phyloP scores from a whole-genome alignment of 2,329 filamentous ascomycete genomes.

The Venturia pyrina region DNA sequence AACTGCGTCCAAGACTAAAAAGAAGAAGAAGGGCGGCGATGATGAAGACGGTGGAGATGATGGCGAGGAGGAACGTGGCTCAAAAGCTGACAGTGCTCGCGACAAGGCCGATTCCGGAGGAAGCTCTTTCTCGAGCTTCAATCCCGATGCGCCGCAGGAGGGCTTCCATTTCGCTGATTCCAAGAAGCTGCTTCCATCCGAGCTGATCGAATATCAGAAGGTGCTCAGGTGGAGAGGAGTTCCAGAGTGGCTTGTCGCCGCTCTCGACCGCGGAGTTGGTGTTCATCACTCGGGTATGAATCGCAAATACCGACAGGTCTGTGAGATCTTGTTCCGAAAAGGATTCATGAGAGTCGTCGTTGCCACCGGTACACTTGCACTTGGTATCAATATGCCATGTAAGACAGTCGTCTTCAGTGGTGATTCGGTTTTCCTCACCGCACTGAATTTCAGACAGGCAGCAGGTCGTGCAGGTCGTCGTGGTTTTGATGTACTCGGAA shows the following conservation, averaged over 20 bases:
- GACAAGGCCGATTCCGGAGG: slow-evolving; percentile 35
- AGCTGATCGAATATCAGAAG: slow-evolving; percentile 46
- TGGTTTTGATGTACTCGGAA: slow-evolving; percentile 71
- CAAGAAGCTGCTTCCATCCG: slow-evolving; percentile 46
- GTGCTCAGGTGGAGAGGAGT: slow-evolving; percentile 44
- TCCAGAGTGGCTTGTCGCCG: slow-evolving; percentile 44
- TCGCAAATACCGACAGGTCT: slow-evolving; percentile 60
- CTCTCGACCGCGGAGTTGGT: slow-evolving; percentile 58
- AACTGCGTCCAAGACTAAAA: slow-evolving; percentile 27
- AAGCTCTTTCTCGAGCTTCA: slow-evolving; percentile 50
- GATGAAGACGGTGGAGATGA: slow-evolving; percentile 37
- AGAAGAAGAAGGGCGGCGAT: slow-evolving; percentile 35
- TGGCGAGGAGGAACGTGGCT: slow-evolving; percentile 38
- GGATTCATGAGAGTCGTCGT: slow-evolving; percentile 62
- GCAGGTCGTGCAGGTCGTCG: slow-evolving; percentile 69
- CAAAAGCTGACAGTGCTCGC: slow-evolving; percentile 47
- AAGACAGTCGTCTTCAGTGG: slow-evolving; percentile 71
- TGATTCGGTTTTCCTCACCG: slow-evolving; percentile 62
- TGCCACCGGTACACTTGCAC: slow-evolving; percentile 63
- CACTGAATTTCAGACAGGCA: slow-evolving; percentile 67
- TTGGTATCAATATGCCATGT: slow-evolving; percentile 68
- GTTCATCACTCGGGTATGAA: slow-evolving; percentile 77
- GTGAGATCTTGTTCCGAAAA: slow-evolving; percentile 65
- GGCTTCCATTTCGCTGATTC: slow-evolving; percentile 58
- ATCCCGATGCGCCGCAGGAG: slow-evolving; percentile 53